phyloP scores from a whole-genome alignment of 495 filamentous ascomycete genomes.

The Chaetomidium leptoderma region DNA sequence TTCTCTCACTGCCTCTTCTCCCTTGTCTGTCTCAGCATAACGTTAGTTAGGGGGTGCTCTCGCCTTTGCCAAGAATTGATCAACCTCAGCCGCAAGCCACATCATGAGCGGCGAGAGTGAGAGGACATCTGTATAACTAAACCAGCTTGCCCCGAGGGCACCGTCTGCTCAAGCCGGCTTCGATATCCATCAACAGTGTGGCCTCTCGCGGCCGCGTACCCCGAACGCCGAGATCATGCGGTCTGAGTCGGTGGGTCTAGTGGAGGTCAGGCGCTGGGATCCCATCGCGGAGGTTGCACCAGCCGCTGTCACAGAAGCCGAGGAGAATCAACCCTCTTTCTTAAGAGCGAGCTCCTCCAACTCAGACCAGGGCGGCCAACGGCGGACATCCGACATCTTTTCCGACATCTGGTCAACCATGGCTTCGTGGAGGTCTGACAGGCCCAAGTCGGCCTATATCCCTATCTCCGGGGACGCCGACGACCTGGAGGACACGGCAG shows the following conservation, averaged over 20 bases:
- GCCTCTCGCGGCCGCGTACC: no score
- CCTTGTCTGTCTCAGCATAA: no score
- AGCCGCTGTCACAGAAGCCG: background rate
- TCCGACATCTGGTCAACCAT: slow-evolving; percentile 11
- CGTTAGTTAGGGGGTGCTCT: no score
- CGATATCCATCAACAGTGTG: background rate
- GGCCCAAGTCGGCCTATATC: slow-evolving; percentile 8
- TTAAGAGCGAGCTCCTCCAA: background rate
- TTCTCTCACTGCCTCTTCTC: no score
- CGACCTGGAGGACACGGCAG: background rate
- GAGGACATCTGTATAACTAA: no score
- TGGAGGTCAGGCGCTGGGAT: slow-evolving; percentile 3
- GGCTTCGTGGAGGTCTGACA: slow-evolving; percentile 11
- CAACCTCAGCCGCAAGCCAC: no score
- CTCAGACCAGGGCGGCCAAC: background rate
- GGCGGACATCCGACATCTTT: background rate
- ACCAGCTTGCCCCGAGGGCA: no score
- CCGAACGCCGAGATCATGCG: slow-evolving; percentile 1
- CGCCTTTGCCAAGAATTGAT: no score
- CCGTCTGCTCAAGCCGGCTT: background rate
- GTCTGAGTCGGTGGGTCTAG: slow-evolving; percentile 6
- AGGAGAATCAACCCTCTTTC: background rate
- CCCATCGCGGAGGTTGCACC: background rate
- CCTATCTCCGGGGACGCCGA: slow-evolving; percentile 2
- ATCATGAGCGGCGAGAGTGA: no score